These are phyloP conservation scores for Kluyveromyces marxianus DNA, from an alignment of 1,139 yeast species.

Conservation along the genomic window DNA sequence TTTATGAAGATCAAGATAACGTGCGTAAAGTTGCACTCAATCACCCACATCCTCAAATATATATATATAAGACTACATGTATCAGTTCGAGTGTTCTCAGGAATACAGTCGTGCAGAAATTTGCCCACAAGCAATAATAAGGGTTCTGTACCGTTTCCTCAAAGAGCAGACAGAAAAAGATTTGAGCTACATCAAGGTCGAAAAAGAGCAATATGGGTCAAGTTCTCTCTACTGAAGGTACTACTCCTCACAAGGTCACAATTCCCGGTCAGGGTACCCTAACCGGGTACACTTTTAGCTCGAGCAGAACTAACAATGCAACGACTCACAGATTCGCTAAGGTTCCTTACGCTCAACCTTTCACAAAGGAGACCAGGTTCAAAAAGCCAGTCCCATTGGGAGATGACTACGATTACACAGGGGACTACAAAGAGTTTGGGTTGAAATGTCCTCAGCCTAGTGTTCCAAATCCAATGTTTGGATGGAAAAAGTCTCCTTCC, in stretches of 20 bases:
- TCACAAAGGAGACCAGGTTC: conserved; percentile 27
- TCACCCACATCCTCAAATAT: no score
- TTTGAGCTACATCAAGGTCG: no score
- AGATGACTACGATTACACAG: conserved; percentile 32
- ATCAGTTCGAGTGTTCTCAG: no score
- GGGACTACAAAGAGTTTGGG: conserved; percentile 30
- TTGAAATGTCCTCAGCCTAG: conserved; percentile 34
- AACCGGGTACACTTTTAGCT: conserved; percentile 9
- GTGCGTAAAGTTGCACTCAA: no score
- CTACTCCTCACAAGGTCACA: neutral
- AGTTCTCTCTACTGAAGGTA: conserved; percentile 2
- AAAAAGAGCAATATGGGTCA: conserved; percentile 2
- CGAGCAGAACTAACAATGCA: conserved; percentile 1
- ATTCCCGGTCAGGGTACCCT: conserved; percentile 9
- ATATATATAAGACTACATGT: no score
- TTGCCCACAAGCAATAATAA: no score
- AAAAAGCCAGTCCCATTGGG: conserved; percentile 27
- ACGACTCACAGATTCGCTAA: conserved; percentile 10
- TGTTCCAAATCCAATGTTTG: conserved; percentile 24
- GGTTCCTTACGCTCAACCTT: conserved; percentile 23
- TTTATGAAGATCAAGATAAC: no score
- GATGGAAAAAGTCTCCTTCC: conserved; percentile 11
- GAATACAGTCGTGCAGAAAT: no score
- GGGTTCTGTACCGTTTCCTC: no score
- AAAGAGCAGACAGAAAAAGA: no score